phyloP scores from a whole-genome alignment of 1,139 yeast species.

The Meyerozyma athensensis region DNA sequence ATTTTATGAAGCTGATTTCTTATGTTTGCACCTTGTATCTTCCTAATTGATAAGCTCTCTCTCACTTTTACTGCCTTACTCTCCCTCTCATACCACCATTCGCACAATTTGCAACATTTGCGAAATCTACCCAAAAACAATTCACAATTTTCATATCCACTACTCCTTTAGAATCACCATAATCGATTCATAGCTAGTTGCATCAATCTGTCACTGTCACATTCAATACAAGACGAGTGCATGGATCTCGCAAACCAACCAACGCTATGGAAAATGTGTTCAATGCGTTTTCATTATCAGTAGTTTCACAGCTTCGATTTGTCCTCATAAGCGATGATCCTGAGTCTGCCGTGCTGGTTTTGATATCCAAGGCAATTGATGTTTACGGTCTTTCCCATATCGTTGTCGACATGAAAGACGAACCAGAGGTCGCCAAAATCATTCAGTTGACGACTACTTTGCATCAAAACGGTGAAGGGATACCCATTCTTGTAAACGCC shows the following conservation, averaged over 20 bases:
- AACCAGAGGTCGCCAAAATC: conserved; percentile 5
- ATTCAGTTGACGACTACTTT: conserved; percentile 3
- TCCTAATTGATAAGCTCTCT: too few relatives aligned
- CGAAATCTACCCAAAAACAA: too few relatives aligned
- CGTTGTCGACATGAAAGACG: background rate
- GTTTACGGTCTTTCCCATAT: background rate
- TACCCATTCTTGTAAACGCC: background rate
- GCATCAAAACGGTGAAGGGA: background rate
- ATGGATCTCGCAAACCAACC: background rate
- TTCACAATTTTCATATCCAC: too few relatives aligned
- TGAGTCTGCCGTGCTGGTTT: background rate
- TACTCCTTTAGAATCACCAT: too few relatives aligned
- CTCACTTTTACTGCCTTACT: too few relatives aligned
- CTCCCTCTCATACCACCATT: too few relatives aligned
- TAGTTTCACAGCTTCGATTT: conserved; percentile 7
- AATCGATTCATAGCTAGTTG: too few relatives aligned
- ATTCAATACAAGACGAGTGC: conserved; percentile 2
- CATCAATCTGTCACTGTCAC: conserved; percentile 5
- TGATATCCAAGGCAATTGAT: background rate
- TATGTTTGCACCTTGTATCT: too few relatives aligned
- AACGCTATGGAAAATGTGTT: conserved; percentile 19
- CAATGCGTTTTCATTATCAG: conserved; percentile 9
- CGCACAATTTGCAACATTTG: too few relatives aligned
- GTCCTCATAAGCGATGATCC: background rate
- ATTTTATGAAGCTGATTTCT: too few relatives aligned